Evolutionary conservation across 2,329 filamentous ascomycete genomes (phyloP).

Genomic region (Nemania sp.): DNA sequence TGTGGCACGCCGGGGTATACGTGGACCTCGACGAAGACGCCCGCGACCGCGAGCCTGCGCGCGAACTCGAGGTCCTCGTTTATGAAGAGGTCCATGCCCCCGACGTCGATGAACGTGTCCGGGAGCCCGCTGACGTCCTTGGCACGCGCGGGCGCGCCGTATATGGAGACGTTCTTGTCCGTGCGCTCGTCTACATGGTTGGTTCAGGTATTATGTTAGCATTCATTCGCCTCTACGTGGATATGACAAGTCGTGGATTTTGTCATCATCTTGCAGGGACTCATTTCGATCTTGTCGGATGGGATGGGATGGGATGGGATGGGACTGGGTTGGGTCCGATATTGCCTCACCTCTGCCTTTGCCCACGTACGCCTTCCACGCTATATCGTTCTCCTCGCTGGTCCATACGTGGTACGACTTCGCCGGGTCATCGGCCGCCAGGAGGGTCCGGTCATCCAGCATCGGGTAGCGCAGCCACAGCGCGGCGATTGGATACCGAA

Average conservation of each 20-base stretch:
- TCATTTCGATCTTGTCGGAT: neutral
- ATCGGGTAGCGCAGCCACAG: constrained; percentile 41
- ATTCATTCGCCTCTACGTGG: no score
- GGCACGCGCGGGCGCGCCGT: constrained; percentile 29
- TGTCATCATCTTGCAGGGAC: neutral
- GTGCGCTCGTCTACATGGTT: constrained; percentile 23
- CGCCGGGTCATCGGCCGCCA: constrained; percentile 28
- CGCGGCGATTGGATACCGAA: constrained; percentile 36
- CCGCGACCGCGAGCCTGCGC: constrained; percentile 28
- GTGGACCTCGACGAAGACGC: constrained; percentile 37
- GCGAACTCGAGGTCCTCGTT: constrained; percentile 35
- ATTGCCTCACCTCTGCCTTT: constrained; percentile 19
- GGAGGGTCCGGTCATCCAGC: constrained; percentile 40
- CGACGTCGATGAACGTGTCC: constrained; percentile 37
- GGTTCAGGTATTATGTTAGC: neutral
- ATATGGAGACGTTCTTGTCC: constrained; percentile 26
- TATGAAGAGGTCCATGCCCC: constrained; percentile 35
- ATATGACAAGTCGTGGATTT: no score
- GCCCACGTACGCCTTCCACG: constrained; percentile 29
- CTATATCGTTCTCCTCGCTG: constrained; percentile 21
- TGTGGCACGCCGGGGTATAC: constrained; percentile 35
- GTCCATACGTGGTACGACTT: constrained; percentile 24
- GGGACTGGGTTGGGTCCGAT: neutral
- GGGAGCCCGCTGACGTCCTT: constrained; percentile 35
- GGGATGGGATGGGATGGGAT: no score